A percentile compares a stretch with the other conserved stretches of the same genome.
These are phyloP conservation scores for Mycena sanguinolenta DNA, from an alignment of 768 basidiomycete genomes.

Conservation along the genomic window DNA sequence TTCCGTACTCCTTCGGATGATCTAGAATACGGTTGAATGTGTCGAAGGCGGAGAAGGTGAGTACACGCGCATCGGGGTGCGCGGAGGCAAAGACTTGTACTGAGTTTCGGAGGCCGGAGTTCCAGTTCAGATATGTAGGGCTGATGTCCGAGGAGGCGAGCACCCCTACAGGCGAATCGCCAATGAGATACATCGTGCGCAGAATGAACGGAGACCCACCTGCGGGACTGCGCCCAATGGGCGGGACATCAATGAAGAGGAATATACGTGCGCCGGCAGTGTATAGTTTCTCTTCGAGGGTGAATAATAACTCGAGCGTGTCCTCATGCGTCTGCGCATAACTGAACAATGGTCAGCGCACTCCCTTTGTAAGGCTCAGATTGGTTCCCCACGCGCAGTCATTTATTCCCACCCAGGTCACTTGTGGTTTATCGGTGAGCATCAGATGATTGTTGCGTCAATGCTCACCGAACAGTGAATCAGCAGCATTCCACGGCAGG, in stretches of 20 bases:
- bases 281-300: conserved; percentile 63
- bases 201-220: conserved; percentile 40
- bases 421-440: conserved; percentile 44
- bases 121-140: conserved; percentile 55
- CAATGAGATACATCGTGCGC: neutral
- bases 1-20: conserved; percentile 56
- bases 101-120: conserved; percentile 50
- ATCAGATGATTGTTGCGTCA: neutral
- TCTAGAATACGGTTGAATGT: conserved; percentile 63
- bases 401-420: conserved; percentile 78
- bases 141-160: conserved; percentile 33
- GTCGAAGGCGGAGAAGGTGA: conserved; percentile 64
- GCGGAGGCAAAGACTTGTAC: conserved; percentile 51
- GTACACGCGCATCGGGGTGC: conserved; percentile 60
- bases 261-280: conserved; percentile 65
- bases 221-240: conserved; percentile 64
- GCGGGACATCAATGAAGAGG: conserved; percentile 71
- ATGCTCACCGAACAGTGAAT: conserved; percentile 62
- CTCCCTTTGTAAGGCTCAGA: too few relatives aligned
- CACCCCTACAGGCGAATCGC: neutral
- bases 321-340: conserved; percentile 37
- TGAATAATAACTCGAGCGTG: conserved; percentile 54
- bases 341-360: conserved; percentile 25
- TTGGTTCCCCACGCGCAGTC: conserved; percentile 65
- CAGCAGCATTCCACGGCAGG: conserved; percentile 53